Evolutionary conservation across 352 stramenopile species (phyloP), one percentile per base, ranked within the genome.

Genomic region (Phytopythium helicoides): DNA sequence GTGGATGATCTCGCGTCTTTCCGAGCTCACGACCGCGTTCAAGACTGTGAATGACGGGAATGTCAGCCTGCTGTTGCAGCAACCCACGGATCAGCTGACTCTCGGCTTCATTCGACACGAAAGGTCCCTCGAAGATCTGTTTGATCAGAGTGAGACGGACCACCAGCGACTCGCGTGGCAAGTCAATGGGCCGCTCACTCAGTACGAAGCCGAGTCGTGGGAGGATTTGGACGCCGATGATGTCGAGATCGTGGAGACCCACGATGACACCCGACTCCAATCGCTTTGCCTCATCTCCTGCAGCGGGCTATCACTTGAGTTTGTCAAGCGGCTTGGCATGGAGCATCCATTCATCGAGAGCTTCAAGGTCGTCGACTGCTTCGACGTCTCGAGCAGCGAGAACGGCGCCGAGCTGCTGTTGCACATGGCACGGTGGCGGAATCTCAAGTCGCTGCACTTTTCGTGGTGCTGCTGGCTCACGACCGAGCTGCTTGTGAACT

Each of bases 381-480:
- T 92, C 23, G 81, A 92, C 22, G 58, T 66, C 41, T 58, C 62
- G 21, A 62, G 71, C 39, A 62, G 64, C 22, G 66, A 71, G 26
- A 60, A 75, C 23, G 72, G 73, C 38, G 62, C 63, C 11, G 64
- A 63, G 25, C 45, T 89, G n/a, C 53, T 92, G 16, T 60, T 68
- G 39, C 62, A 84, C 25, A 50, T 92, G 15, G 61, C 76, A 18
- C 66, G 60, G 35, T 88, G 67, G 52, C 74, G 76, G 18, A 56
- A 59, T 12, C 74, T 92, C 37, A 83, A 81, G 63, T 76, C 74
- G 38, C 54, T 92, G 44, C 73, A 77, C 34, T 77, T 92, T 35
- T 87, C 81, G n/a, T 92, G 81, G 81, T 92, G 81, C 64, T 81
- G 74, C 56, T 92, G 81, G 81, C 71, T 92, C 47, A 86, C 78